Evolutionary conservation across 75 land plant species (phyloP).

Genomic region (Pseudotsuga menziesii): DNA sequence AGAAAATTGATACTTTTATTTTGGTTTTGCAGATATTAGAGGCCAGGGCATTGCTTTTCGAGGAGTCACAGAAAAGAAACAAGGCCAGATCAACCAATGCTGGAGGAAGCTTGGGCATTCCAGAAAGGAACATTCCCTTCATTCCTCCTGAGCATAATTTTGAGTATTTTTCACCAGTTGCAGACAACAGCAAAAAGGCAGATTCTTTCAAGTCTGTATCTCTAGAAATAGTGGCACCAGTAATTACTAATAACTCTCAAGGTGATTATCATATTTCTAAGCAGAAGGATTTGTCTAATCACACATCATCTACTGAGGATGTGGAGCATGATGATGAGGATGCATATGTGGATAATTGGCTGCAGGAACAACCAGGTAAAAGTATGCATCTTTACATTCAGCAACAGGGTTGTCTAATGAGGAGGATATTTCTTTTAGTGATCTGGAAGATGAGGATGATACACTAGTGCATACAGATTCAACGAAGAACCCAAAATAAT

Average conservation of each 20-base stretch:
- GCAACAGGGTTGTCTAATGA: slow-evolving; percentile 40
- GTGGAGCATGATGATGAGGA: slow-evolving; percentile 27
- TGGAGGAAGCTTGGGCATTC: slow-evolving; percentile 5
- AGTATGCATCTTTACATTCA: slow-evolving; percentile 9
- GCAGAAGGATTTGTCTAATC: slow-evolving; percentile 29
- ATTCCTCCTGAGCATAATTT: neutral
- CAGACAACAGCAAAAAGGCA: slow-evolving; percentile 7
- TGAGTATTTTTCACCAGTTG: neutral
- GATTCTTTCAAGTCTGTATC: slow-evolving; percentile 9
- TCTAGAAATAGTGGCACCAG: slow-evolving; percentile 12
- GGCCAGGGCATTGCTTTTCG: slow-evolving; percentile 64
- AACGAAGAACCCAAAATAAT: neutral
- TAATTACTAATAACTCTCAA: slow-evolving; percentile 17
- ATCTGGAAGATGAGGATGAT: slow-evolving; percentile 88
- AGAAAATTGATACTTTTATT: neutral
- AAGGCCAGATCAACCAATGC: slow-evolving; percentile 22
- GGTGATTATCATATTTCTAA: slow-evolving; percentile 4
- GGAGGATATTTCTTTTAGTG: slow-evolving; percentile 97
- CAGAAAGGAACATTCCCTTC: neutral
- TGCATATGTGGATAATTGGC: slow-evolving; percentile 67
- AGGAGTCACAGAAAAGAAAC: slow-evolving; percentile 47
- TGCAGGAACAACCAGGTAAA: slow-evolving; percentile 35
- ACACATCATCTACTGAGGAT: neutral
- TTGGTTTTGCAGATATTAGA: slow-evolving; percentile 56
- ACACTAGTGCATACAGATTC: neutral